These are phyloP conservation scores for Syzygium malaccense DNA, from an alignment of 441 rosid genomes.

Conservation along the genomic window DNA sequence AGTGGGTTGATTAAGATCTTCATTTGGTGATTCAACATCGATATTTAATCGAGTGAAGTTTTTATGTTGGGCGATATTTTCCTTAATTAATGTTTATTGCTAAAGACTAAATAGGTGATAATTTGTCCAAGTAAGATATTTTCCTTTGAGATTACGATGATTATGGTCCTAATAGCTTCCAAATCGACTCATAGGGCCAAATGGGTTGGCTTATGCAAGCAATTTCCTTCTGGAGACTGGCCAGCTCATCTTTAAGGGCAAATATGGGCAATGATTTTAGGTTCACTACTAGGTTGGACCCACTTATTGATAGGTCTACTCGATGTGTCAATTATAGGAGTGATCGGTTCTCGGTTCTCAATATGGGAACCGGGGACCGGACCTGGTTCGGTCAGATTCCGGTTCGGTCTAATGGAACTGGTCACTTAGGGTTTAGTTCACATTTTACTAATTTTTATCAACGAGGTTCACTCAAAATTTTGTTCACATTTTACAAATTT, in stretches of 20 bases:
- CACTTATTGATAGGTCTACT: background rate
- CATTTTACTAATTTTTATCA: no score
- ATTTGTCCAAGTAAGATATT: background rate
- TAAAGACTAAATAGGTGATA: background rate
- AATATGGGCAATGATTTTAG: background rate
- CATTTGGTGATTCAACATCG: background rate
- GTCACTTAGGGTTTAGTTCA: no score
- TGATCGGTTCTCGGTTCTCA: background rate
- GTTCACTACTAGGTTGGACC: background rate
- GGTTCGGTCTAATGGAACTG: no score
- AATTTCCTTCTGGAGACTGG: background rate
- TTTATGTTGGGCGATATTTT: background rate
- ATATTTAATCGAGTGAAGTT: background rate
- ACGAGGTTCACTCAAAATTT: no score
- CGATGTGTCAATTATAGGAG: background rate
- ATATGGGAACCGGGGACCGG: no score
- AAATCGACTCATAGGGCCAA: no score
- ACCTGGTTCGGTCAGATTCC: no score
- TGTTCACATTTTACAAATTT: no score
- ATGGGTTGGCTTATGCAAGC: background rate
- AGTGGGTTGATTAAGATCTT: background rate
- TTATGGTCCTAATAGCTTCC: background rate
- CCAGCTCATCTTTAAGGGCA: background rate
- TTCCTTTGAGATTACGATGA: background rate
- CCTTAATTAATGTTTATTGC: background rate